Conservation (phyloP, 257 asterid species). For the Paraleonurus japonicus region DNA sequence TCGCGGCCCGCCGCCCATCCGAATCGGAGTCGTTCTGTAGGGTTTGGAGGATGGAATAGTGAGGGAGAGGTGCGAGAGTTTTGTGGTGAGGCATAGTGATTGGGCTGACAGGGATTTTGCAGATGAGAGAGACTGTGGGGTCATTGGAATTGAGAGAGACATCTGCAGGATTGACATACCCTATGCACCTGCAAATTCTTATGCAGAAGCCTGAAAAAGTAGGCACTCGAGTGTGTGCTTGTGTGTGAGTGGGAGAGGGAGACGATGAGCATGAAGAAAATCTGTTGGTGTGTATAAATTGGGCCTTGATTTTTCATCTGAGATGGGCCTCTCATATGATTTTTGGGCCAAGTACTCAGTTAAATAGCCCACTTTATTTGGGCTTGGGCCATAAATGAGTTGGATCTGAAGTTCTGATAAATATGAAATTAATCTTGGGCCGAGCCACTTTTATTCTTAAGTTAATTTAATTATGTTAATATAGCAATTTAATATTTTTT, state of each 20-base stretch:
- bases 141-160: slow-evolving; percentile 36
- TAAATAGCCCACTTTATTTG: no score
- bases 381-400: no score
- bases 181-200: background rate
- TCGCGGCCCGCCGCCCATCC: slow-evolving; percentile 99
- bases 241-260: background rate
- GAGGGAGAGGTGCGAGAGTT: slow-evolving; percentile 43
- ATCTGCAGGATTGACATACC: slow-evolving; percentile 40
- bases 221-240: background rate
- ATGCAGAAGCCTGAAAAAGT: slow-evolving; percentile 13
- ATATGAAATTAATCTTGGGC: no score
- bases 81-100: slow-evolving; percentile 36
- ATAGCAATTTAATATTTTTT: no score
- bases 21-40: slow-evolving; percentile 45
- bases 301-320: slow-evolving; percentile 20
- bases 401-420: no score
- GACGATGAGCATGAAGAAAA: slow-evolving; percentile 12
- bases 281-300: background rate
- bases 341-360: background rate
- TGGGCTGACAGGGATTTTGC: slow-evolving; percentile 26
- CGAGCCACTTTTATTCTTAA: no score
- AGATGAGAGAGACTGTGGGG: slow-evolving; percentile 44
- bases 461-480: no score
- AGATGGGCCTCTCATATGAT: background rate
- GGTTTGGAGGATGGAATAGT: slow-evolving; percentile 23